Percentiles rank a stretch among this genome's conserved stretches.
phyloP scores from a whole-genome alignment of 2,329 filamentous ascomycete genomes.

The Talaromyces sp. region DNA sequence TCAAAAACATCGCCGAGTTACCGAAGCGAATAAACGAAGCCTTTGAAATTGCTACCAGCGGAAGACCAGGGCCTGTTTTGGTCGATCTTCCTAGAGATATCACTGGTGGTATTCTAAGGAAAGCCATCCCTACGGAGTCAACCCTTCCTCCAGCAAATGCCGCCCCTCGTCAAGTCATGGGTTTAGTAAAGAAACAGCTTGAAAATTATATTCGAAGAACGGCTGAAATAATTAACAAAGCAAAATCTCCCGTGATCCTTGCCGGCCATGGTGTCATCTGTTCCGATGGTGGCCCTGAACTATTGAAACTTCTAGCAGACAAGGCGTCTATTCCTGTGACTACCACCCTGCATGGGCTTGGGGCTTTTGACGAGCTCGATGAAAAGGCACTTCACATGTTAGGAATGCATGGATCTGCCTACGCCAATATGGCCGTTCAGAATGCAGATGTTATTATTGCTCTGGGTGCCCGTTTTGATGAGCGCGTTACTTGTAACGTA shows the following conservation, averaged over 20 bases:
- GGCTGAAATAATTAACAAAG: conserved; percentile 74
- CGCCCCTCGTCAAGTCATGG: conserved; percentile 73
- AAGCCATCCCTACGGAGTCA: conserved; percentile 74
- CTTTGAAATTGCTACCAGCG: conserved; percentile 94
- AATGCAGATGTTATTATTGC: conserved; percentile 94
- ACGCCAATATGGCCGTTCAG: conserved; percentile 99
- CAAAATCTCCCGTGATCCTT: conserved; percentile 93
- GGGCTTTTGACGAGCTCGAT: conserved; percentile 87
- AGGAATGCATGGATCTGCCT: conserved; percentile 95
- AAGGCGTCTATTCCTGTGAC: conserved; percentile 91
- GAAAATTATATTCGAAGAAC: conserved; percentile 68
- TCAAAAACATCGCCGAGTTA: conserved; percentile 89
- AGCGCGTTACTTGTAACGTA: conserved; percentile 81
- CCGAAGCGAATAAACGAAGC: conserved; percentile 94
- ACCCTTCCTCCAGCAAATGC: conserved; percentile 78
- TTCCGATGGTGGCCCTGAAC: conserved; percentile 68
- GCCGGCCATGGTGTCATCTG: conserved; percentile 85
- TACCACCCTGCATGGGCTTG: conserved; percentile 89
- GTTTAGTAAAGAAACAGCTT: conserved; percentile 67
- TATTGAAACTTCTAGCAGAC: conserved; percentile 78
- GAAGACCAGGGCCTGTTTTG: conserved; percentile 87
- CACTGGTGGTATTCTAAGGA: conserved; percentile 75
- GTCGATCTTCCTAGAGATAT: conserved; percentile 97
- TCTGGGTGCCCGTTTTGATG: conserved; percentile 89
- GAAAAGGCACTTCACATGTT: conserved; percentile 96